These are phyloP conservation scores for Actinomortierella wolfii DNA, from an alignment of 371 early-diverging fungal species.

Conservation along the genomic window DNA sequence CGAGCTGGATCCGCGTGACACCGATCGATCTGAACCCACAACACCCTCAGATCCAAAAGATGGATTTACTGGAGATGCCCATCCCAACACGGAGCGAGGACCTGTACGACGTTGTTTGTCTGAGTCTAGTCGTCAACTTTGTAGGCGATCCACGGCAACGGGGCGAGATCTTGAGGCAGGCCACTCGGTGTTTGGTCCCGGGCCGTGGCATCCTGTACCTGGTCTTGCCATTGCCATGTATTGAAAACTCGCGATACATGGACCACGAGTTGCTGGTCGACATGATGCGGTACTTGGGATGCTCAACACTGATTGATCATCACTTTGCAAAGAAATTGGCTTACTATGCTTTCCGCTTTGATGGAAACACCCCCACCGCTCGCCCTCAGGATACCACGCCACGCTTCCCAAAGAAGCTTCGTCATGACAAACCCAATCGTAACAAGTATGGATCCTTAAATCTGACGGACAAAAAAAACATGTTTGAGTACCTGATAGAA, in stretches of 20 bases:
- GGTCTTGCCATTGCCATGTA: constrained; percentile 84
- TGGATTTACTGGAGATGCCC: constrained; percentile 80
- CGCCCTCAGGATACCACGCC: background rate
- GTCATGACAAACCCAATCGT: constrained; percentile 43
- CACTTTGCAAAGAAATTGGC: constrained; percentile 79
- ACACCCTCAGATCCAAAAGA: constrained; percentile 66
- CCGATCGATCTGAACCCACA: constrained; percentile 91
- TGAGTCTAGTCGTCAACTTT: constrained; percentile 91
- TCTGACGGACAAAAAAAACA: too few species aligned
- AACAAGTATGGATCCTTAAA: constrained; percentile 29
- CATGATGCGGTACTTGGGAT: constrained; percentile 69
- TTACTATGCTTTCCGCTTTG: constrained; percentile 67
- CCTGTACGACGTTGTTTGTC: constrained; percentile 79
- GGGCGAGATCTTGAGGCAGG: constrained; percentile 65
- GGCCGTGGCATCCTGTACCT: constrained; percentile 68
- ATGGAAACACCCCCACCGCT: background rate
- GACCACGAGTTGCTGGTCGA: constrained; percentile 67
- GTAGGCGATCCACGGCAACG: constrained; percentile 78
- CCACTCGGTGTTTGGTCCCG: constrained; percentile 53
- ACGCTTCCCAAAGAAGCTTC: constrained; percentile 36
- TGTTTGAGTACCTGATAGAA: too few species aligned
- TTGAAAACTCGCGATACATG: constrained; percentile 86
- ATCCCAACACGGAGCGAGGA: constrained; percentile 34
- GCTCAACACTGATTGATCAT: constrained; percentile 57
- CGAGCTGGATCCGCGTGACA: constrained; percentile 68